Percentiles rank a stretch among this genome's conserved stretches.
Conservation (phyloP, 345 rosid species). For the Erysimum cheiranthoides region DNA sequence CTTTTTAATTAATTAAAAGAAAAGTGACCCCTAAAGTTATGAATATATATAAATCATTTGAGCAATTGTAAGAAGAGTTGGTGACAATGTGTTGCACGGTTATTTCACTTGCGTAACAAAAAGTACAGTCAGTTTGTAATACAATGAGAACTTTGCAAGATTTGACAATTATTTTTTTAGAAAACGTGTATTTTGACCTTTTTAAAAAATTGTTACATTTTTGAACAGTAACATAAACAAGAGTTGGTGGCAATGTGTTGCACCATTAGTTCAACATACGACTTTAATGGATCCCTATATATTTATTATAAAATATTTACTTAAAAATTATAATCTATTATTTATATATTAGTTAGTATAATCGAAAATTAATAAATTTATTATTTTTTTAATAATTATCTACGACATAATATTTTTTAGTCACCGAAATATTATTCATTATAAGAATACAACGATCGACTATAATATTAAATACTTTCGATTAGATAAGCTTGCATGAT, state of each 20-base stretch:
- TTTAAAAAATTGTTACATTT: not conserved
- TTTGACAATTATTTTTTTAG: not conserved
- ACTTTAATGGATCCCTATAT: too few relatives aligned
- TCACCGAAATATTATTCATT: too few relatives aligned
- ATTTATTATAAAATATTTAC: too few relatives aligned
- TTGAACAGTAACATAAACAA: not conserved
- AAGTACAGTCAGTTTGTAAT: not conserved
- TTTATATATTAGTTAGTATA: too few relatives aligned
- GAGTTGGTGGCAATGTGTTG: constrained; percentile 21
- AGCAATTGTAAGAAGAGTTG: not conserved
- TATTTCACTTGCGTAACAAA: not conserved
- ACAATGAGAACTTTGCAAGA: not conserved
- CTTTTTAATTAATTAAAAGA: not conserved
- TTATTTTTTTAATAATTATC: too few relatives aligned
- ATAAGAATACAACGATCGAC: too few relatives aligned
- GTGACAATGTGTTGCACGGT: constrained; percentile 2
- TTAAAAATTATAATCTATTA: too few relatives aligned
- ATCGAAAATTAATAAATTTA: too few relatives aligned
- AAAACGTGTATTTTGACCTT: not conserved
- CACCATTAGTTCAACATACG: not conserved
- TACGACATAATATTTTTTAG: too few relatives aligned
- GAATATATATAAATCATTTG: not conserved
- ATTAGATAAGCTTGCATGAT: too few relatives aligned
- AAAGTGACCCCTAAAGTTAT: constrained; percentile 6
- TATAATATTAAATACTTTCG: too few relatives aligned